Percentiles rank a stretch among this genome's conserved stretches.
These are phyloP conservation scores for Solanum chmielewskii DNA, from an alignment of 257 asterid species.

Conservation along the genomic window DNA sequence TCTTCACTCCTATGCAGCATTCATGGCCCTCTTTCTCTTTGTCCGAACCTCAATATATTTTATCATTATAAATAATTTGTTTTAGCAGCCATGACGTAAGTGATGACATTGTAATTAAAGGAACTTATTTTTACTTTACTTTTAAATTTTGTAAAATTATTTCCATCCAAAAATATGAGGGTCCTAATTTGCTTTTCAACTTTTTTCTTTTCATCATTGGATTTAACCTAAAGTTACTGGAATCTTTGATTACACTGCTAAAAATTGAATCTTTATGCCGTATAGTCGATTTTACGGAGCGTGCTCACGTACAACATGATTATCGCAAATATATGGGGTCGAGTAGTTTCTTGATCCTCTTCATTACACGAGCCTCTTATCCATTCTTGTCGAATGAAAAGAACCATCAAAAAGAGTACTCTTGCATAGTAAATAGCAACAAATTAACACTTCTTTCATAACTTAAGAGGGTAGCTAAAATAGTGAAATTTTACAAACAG, in stretches of 20 bases:
- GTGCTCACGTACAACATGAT: not conserved
- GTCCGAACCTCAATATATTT: not conserved
- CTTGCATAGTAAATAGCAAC: slow-evolving; percentile 8
- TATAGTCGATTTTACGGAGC: not conserved
- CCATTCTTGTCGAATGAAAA: not conserved
- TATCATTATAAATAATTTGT: not conserved
- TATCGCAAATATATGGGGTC: not conserved
- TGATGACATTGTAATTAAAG: not conserved
- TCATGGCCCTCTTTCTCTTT: not conserved
- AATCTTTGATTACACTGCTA: not conserved
- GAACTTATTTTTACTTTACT: not conserved
- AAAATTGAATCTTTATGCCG: not conserved
- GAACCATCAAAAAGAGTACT: not conserved
- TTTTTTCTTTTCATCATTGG: not conserved
- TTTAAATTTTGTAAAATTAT: not conserved
- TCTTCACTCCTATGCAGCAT: not conserved
- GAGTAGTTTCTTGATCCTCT: not conserved
- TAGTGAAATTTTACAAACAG: not conserved
- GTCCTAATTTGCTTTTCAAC: slow-evolving; percentile 6
- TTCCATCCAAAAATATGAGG: not conserved
- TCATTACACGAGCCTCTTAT: not conserved
- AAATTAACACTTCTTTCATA: slow-evolving; percentile 4
- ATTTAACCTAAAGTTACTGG: not conserved
- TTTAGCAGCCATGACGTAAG: not conserved
- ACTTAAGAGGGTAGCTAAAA: not conserved